Base-by-base conservation (phyloP, 1,139 yeast species). In the Pichia sp. region DNA sequence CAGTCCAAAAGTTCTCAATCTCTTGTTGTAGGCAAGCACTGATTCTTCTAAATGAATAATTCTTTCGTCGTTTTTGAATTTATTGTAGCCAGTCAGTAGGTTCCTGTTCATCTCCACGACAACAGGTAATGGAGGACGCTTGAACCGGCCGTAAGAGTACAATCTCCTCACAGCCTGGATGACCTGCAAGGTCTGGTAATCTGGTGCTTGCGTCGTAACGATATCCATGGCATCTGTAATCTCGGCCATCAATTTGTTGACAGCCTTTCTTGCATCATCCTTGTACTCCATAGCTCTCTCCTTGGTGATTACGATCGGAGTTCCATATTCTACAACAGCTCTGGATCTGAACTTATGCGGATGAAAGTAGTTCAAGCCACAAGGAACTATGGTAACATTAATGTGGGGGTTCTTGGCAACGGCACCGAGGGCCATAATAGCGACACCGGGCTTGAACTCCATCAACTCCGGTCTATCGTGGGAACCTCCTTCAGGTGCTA, bases 401-500 rank as follows among this genome's bases (percentile, higher is more conserved):
- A 80, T 77, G 47, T 74, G 70, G 0, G 86, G 84, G 57, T 83
- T 80, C 33, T 73, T 67, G 14, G 84, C 84, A 66, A 80, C 79
- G 1, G 92, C 85, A 14, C 93, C 92, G 34, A 86, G 71, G 0
- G 92, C 93, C 93, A 86, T 86, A 16, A 86, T 81, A 0, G 89
- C 92, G 34, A 86, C 91, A 29, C 93, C 93, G 0, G 92, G 90
- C 66, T 86, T 86, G 62, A 86, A 75, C 0, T 92, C 93, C 47
- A 85, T 71, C 53, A 86, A 71, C 55, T 85, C 87, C 1, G 91
- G 83, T 60, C 92, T 76, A 65, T 86, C 93, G 65, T 86, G 93
- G n/a, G 90, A 82, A 0, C 91, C 91, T 51, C 92, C 93, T 71
- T 87, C 93, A 1, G 92, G 91, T 62, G 85, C 86, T 50, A 86